These are phyloP conservation scores for Planoprotostelium fungivorum DNA, from an alignment of 78 protist species.

Conservation along the genomic window DNA sequence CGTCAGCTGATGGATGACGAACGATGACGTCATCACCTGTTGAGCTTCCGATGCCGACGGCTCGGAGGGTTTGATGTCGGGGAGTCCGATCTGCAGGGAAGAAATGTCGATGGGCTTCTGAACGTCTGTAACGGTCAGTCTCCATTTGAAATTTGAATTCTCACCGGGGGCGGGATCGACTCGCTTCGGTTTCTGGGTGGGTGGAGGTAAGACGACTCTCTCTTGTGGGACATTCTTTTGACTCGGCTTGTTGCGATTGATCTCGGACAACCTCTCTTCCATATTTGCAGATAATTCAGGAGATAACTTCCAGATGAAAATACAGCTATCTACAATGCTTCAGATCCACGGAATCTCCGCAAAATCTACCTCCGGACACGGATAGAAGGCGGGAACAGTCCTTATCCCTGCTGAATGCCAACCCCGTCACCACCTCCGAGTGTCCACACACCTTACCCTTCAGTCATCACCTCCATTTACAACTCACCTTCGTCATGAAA, in stretches of 20 bases:
- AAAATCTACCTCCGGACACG: constrained; percentile 3
- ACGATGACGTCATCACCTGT: too few relatives aligned
- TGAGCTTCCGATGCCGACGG: too few relatives aligned
- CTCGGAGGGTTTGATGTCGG: too few relatives aligned
- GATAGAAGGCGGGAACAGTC: constrained; percentile 6
- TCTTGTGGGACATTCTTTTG: not conserved
- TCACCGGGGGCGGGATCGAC: too few relatives aligned
- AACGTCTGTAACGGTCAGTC: too few relatives aligned
- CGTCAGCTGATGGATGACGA: too few relatives aligned
- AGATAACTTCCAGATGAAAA: not conserved
- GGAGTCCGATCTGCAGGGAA: too few relatives aligned
- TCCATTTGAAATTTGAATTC: too few relatives aligned
- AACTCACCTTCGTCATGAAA: not conserved
- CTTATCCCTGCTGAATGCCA: not conserved
- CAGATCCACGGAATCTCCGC: not conserved
- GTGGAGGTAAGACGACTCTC: too few relatives aligned
- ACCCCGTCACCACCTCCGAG: constrained; percentile 1
- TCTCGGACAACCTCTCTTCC: not conserved
- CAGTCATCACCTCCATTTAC: not conserved
- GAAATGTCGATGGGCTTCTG: too few relatives aligned
- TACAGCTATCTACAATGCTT: not conserved
- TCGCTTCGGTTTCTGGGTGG: too few relatives aligned
- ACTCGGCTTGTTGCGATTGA: not conserved
- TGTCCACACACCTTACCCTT: not conserved
- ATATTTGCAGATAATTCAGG: not conserved